Base-by-base conservation (phyloP, 2,329 filamentous ascomycete genomes). In the Fusarium aywerte region DNA sequence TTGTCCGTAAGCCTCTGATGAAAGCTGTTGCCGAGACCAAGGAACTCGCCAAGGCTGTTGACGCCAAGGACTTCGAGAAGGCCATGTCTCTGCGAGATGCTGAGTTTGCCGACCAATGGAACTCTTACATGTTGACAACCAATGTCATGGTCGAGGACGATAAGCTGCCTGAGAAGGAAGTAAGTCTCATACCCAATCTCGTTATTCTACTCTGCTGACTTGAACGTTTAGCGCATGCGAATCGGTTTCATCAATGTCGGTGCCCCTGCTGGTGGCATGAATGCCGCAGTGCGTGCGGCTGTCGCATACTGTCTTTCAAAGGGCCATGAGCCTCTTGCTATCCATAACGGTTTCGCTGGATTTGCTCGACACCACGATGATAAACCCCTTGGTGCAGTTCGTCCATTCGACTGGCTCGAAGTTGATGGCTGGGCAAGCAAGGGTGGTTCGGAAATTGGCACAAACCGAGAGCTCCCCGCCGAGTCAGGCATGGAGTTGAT, bases 241-340 rank as follows among this genome's bases (percentile, higher is more conserved):
- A 92, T 99, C 74, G 96, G 93, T 47, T 97, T 99, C 75, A 92
- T 99, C 79, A 96, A 98, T 74, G 94, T 98, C 23, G 96, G 96
- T 74, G 96, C 96, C 13, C 96, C 96, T 9, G 96, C 96, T 29
- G 96, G 96, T 78, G 96, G 96, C 73, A 98, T 99, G 92, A 99
- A 99, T 80, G 94, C 95, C 27, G 96, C 96, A 39, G 96, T 96
- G 20, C 89, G 96, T 70, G 95, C 93, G 29, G 95, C 92, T 15
- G 94, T 97, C 18, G 93, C 93, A 31, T 97, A 97, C 83, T 98
- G 94, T 77, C 79, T 97, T 58, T 91, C 92, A 42, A 89, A 93
- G 60, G 96, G 96, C n/a, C 96, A 99, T 78, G 93, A 92, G 51
- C 92, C 96, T 5, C 79, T 98, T 73, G 95, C 93, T 18, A 93